Evolutionary conservation across 768 basidiomycete genomes (phyloP), one percentile per base, ranked within the genome.

Genomic region (Tulasnella sp.): DNA sequence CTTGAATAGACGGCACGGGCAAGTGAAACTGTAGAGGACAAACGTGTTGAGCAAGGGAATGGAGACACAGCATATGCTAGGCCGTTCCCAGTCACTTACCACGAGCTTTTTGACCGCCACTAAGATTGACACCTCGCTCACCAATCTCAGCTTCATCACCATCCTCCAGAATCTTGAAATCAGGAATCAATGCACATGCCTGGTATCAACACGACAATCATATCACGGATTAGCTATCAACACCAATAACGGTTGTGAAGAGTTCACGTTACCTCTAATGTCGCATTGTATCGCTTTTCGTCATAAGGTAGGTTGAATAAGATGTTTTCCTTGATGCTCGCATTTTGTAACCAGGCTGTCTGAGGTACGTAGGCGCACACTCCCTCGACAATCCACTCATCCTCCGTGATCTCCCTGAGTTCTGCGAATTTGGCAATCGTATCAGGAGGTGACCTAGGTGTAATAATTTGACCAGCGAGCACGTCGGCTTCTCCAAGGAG

Each of bases 1-100:
- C 89, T 74, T 53, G 86, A 89, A 65, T 95, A 92, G 20, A 95
- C 80, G 6, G 90, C 89, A 35, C 91, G 80, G 24, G 88, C 83
- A 16, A 85, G 67, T 0, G 78, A 80, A 16, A 85, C 80, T 79
- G n/a, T n/a, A n/a, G n/a, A n/a, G n/a, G n/a, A n/a, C n/a, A 15
- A 5, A 25, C 7, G 47, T 15, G 9, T 6, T 15, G 16, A 12
- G 20, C 15, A 45, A 19, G 5, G 43, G 37, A 48, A 16, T 9
- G 39, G 40, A 4, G 33, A 20, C 6, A 47, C 20, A 15, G 9
- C 2, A 13, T 22, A 22, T 33, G 22, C 29, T 31, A 31, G 13
- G 19, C 13, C 3, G 16, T 13, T 27, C 8, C 12, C n/a, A 47
- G 31, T 32, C 27, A n/a, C 45, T 3, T 28, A 48, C 53, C 53